Conservation (phyloP, 257 asterid genomes). For the Dorcoceras hygrometricum region DNA sequence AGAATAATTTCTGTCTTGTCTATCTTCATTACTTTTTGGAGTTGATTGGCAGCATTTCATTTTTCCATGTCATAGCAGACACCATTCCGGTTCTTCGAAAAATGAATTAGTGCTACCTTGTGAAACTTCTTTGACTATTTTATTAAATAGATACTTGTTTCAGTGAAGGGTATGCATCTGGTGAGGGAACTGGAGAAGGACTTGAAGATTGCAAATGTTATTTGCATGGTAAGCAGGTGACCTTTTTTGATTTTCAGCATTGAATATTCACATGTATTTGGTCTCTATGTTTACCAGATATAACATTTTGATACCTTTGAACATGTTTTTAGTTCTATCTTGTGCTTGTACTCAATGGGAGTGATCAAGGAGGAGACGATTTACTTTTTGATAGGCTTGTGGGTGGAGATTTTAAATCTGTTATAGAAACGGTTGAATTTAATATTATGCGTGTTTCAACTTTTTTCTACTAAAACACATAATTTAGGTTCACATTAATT, state of each 20-base stretch:
- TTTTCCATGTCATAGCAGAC: constrained; percentile 3
- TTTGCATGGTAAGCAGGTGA: constrained; percentile 97
- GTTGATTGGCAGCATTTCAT: constrained; percentile 11
- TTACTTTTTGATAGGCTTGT: too few species aligned
- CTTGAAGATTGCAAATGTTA: constrained; percentile 97
- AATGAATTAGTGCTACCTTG: constrained; percentile 18
- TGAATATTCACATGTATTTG: background rate
- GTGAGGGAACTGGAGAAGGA: constrained; percentile 95
- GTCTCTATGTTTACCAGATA: constrained; percentile 15
- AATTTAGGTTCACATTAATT: background rate
- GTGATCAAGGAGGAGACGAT: background rate
- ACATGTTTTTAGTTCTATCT: background rate
- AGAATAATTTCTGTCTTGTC: constrained; percentile 19
- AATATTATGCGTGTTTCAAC: background rate
- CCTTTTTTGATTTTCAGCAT: constrained; percentile 34
- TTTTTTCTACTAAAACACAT: too few species aligned
- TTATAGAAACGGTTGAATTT: background rate
- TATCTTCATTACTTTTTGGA: constrained; percentile 12
- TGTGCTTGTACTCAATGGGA: background rate
- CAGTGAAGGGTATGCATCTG: constrained; percentile 98
- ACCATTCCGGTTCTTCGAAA: constrained; percentile 2
- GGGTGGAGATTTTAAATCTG: background rate
- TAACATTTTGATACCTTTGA: constrained; percentile 1
- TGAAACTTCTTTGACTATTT: constrained; percentile 20
- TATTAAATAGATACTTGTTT: constrained; percentile 25